Evolutionary conservation across 768 basidiomycete species (phyloP).

Genomic region (Brasilioporus rufonigricans): DNA sequence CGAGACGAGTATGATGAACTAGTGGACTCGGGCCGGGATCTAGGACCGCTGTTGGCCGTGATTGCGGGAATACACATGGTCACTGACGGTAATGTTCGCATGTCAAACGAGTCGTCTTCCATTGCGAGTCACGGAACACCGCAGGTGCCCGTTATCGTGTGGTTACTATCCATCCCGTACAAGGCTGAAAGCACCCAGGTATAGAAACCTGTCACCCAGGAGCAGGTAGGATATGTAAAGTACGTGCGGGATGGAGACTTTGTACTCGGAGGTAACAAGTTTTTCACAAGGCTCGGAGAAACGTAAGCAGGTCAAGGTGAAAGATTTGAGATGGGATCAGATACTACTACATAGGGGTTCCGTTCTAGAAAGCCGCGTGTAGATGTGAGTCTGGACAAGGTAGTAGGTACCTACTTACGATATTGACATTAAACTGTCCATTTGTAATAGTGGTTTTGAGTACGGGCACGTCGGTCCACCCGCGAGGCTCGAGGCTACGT

Average conservation of each 20-base stretch:
- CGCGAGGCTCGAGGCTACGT: slow-evolving; percentile 13
- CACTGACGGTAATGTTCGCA: not conserved
- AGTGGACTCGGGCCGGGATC: slow-evolving; percentile 1
- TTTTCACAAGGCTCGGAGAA: slow-evolving; percentile 12
- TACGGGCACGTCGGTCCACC: not conserved
- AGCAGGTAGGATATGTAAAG: not conserved
- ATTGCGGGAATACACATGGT: not conserved
- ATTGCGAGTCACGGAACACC: not conserved
- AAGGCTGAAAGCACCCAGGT: slow-evolving; percentile 4
- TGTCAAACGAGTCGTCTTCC: not conserved
- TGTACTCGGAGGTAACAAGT: not conserved
- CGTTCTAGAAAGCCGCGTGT: not conserved
- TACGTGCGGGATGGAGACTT: slow-evolving; percentile 1
- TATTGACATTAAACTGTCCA: not conserved
- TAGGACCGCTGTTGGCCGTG: not conserved
- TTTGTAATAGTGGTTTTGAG: not conserved
- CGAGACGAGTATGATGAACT: not conserved
- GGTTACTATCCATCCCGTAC: not conserved
- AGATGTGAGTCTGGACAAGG: not conserved
- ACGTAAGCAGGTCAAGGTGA: not conserved
- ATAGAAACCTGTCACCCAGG: slow-evolving; percentile 4
- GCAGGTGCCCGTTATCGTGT: not conserved
- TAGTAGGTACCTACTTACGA: not conserved
- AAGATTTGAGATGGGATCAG: not conserved
- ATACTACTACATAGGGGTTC: not conserved